Conservation (phyloP, 805 yeast genomes). For the Ogataea haglerorum region DNA sequence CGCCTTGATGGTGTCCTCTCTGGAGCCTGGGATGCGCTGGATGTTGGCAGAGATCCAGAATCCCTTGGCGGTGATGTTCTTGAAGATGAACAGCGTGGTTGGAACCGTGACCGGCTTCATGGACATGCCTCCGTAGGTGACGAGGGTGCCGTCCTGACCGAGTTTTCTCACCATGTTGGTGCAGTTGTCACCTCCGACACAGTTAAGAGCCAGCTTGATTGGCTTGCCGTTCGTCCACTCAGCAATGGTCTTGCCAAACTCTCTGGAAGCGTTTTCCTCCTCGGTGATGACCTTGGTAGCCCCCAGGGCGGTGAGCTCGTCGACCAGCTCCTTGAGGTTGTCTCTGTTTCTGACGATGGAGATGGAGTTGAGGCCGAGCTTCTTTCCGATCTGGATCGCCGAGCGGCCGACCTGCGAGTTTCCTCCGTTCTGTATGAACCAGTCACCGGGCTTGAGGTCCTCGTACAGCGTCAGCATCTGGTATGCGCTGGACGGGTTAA, state of each 20-base stretch:
- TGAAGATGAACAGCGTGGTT: conserved; percentile 84
- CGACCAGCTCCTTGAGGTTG: conserved; percentile 55
- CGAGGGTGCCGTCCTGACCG: conserved; percentile 66
- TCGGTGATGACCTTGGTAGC: conserved; percentile 91
- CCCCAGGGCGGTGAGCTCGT: conserved; percentile 61
- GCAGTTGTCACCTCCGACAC: conserved; percentile 89
- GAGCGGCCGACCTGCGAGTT: conserved; percentile 92
- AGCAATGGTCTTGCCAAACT: conserved; percentile 58
- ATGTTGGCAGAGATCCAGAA: conserved; percentile 86
- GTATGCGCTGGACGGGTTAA: conserved; percentile 90
- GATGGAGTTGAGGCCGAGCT: conserved; percentile 77
- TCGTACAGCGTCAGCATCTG: conserved; percentile 76
- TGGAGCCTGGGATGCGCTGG: conserved; percentile 55
- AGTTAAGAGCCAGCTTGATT: conserved; percentile 79
- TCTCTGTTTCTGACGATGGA: conserved; percentile 86
- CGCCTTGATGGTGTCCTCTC: conserved; percentile 50
- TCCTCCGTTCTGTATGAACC: conserved; percentile 96
- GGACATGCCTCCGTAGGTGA: conserved; percentile 98
- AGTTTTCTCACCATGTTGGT: conserved; percentile 82
- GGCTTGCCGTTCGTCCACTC: conserved; percentile 47
- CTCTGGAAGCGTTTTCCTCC: conserved; percentile 69
- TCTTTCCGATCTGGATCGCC: conserved; percentile 82
- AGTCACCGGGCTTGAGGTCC: conserved; percentile 65
- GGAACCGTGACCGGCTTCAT: conserved; percentile 92
- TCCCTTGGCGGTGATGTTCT: conserved; percentile 80